phyloP scores from a whole-genome alignment of 352 stramenopile genomes.

The Phytophthora sp. region DNA sequence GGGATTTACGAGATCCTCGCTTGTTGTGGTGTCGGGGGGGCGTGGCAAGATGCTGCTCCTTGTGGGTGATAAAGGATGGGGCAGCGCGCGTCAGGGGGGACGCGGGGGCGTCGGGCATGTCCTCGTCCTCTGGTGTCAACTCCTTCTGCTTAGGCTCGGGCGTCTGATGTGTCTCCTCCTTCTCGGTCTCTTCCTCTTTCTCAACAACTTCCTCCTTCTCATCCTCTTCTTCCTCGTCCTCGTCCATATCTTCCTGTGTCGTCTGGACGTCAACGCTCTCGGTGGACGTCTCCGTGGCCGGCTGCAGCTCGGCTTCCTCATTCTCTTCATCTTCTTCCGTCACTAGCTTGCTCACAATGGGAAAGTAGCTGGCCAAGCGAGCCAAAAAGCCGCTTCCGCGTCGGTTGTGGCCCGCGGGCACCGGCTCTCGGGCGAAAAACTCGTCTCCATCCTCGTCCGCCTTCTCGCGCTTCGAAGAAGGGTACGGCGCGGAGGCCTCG shows the following conservation, averaged over 20 bases:
- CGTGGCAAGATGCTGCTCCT: constrained; percentile 22
- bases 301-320: constrained; percentile 20
- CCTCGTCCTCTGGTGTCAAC: constrained; percentile 27
- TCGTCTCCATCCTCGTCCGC: constrained; percentile 27
- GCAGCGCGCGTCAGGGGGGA: constrained; percentile 25
- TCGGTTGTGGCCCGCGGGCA: constrained; percentile 1
- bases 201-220: constrained; percentile 9
- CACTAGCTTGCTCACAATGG: constrained; percentile 63
- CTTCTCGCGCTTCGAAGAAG: constrained; percentile 20
- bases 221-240: constrained; percentile 28
- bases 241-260: constrained; percentile 36
- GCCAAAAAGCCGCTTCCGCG: constrained; percentile 50
- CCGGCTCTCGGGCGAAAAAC: constrained; percentile 21
- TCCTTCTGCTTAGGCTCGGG: constrained; percentile 24
- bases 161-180: constrained; percentile 11
- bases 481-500: constrained; percentile 49
- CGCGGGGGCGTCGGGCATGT: constrained; percentile 16
- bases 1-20: constrained; percentile 15
- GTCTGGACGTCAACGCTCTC: constrained; percentile 27
- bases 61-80: constrained; percentile 24
- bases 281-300: constrained; percentile 4
- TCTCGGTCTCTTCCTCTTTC: constrained; percentile 20
- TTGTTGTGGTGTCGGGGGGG: constrained; percentile 24
- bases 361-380: constrained; percentile 70
- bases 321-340: constrained; percentile 44